Percentiles rank a stretch among this genome's conserved stretches.
phyloP scores from a whole-genome alignment of 148 eudicot species.

The Persicaria tinctoria region DNA sequence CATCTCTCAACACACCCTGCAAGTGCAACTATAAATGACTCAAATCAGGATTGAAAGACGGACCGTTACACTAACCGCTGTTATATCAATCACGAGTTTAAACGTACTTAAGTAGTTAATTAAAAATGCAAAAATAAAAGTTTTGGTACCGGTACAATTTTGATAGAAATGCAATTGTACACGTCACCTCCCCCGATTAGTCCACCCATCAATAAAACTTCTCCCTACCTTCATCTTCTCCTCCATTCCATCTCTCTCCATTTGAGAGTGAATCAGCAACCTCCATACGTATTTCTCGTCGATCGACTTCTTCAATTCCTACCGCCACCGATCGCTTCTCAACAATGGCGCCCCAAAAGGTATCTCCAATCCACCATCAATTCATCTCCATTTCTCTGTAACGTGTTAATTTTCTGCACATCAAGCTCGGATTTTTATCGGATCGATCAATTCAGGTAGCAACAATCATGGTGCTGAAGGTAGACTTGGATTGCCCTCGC shows the following conservation, averaged over 20 bases:
- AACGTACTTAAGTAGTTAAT: no score
- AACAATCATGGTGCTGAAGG: constrained; percentile 61
- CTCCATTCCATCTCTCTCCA: neutral
- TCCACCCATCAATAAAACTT: constrained; percentile 1
- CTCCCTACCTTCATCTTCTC: neutral
- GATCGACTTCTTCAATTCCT: neutral
- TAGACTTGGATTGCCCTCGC: constrained; percentile 61
- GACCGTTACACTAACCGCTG: no score
- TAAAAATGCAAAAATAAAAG: no score
- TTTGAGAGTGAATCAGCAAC: neutral
- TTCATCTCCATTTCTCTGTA: neutral
- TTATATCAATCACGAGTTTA: no score
- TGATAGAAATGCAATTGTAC: neutral
- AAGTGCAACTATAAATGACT: no score
- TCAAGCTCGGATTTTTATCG: neutral
- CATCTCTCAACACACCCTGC: no score
- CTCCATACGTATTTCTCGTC: neutral
- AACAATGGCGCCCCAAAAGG: constrained; percentile 8
- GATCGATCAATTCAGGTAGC: constrained; percentile 24
- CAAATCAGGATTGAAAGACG: no score
- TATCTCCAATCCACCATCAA: neutral
- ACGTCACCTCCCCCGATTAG: neutral
- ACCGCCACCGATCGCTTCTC: neutral
- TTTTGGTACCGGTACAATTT: no score
- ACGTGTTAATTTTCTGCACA: neutral